Percentiles rank a stretch among this genome's conserved stretches.
Evolutionary conservation across 2,329 filamentous ascomycete species (phyloP).

Genomic region (Colletotrichum destructivum): DNA sequence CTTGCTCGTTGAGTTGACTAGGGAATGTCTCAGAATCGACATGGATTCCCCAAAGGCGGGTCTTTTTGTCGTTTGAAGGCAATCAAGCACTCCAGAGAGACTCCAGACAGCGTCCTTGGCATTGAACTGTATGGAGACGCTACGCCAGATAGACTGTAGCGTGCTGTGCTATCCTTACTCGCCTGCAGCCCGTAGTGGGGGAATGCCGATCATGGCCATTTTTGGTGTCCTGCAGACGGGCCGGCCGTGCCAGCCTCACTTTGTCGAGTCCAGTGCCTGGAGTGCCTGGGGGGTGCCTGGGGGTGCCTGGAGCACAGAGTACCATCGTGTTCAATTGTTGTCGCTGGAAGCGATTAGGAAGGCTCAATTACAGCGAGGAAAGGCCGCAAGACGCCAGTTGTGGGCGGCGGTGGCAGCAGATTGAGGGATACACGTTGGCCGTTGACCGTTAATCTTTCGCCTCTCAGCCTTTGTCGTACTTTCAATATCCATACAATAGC

Average conservation of each 20-base stretch:
- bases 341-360: slow-evolving; percentile 19
- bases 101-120: slow-evolving; percentile 37
- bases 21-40: slow-evolving; percentile 54
- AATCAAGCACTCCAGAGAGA: slow-evolving; percentile 35
- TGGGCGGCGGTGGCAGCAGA: slow-evolving; percentile 1
- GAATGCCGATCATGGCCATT: slow-evolving; percentile 49
- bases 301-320: slow-evolving; percentile 34
- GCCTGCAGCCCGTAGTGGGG: slow-evolving; percentile 45
- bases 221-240: slow-evolving; percentile 42
- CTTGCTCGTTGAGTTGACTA: slow-evolving; percentile 42
- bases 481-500: neutral
- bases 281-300: slow-evolving; percentile 14
- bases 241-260: slow-evolving; percentile 43
- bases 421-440: slow-evolving; percentile 2
- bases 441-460: slow-evolving; percentile 8
- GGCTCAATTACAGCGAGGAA: slow-evolving; percentile 51
- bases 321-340: slow-evolving; percentile 20
- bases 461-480: neutral
- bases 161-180: slow-evolving; percentile 40
- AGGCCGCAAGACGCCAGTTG: slow-evolving; percentile 49
- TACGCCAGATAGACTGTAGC: slow-evolving; percentile 28
- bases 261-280: slow-evolving; percentile 33
- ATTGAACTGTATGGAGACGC: slow-evolving; percentile 39
- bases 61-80: slow-evolving; percentile 27
- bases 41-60: slow-evolving; percentile 51